Percentiles rank a stretch among this genome's conserved stretches.
Evolutionary conservation across 257 asterid species (phyloP).

Genomic region (Solanum verrucosum): DNA sequence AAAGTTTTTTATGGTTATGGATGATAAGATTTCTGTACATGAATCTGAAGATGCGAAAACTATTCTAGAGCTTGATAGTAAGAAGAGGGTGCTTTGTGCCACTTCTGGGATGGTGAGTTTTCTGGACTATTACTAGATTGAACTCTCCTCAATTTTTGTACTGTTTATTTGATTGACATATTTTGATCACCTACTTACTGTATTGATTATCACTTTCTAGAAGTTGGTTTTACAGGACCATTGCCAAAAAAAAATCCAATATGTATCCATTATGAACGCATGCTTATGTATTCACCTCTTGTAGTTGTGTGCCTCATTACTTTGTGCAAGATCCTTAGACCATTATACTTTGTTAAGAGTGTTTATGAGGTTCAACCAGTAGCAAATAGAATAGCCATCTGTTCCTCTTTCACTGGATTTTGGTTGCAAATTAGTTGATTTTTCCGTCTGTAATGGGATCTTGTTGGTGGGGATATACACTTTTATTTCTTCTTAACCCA

Average conservation of each 20-base stretch:
- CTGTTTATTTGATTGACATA: not conserved
- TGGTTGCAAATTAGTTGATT: not conserved
- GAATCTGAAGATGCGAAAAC: slow-evolving; percentile 72
- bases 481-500: not conserved
- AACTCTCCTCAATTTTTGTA: not conserved
- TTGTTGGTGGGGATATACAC: not conserved
- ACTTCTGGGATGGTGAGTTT: slow-evolving; percentile 48
- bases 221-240: not conserved
- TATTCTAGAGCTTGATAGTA: slow-evolving; percentile 40
- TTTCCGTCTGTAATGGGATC: not conserved
- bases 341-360: not conserved
- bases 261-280: not conserved
- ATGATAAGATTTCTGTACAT: slow-evolving; percentile 60
- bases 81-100: slow-evolving; percentile 67
- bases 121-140: not conserved
- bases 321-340: not conserved
- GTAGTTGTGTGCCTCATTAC: not conserved
- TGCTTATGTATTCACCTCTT: not conserved
- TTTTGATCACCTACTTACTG: not conserved
- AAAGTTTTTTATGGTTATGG: slow-evolving; percentile 54
- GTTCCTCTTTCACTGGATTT: not conserved
- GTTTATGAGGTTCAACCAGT: not conserved
- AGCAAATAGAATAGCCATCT: not conserved
- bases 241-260: not conserved
- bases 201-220: not conserved